Evolutionary conservation across 371 early-diverging fungal genomes (phyloP).

Genomic region (Dinochytrium kinnereticum): DNA sequence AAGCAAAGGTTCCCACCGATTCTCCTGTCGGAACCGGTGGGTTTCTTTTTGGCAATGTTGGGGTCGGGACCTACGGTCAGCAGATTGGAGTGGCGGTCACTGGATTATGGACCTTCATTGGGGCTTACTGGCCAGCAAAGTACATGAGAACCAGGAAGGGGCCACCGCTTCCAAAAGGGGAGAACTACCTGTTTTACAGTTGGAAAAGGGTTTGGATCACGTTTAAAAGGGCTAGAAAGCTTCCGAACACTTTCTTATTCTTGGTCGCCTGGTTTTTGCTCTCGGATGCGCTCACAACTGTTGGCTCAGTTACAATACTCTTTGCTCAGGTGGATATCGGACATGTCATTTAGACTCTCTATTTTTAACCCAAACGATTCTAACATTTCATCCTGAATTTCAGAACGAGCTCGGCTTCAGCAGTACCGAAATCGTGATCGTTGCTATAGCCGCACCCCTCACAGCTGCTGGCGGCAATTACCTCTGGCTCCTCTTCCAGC

Average conservation of each 20-base stretch:
- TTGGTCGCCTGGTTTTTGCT: constrained; percentile 51
- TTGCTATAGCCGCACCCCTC: constrained; percentile 35
- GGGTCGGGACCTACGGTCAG: constrained; percentile 21
- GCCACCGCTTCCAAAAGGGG: constrained; percentile 24
- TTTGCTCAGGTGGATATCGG: constrained; percentile 37
- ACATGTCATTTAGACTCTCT: not conserved
- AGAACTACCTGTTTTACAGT: constrained; percentile 23
- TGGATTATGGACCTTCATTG: constrained; percentile 24
- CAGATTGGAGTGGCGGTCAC: not conserved
- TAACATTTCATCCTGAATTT: constrained; percentile 12
- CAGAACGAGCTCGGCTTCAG: constrained; percentile 43
- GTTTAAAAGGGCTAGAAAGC: constrained; percentile 30
- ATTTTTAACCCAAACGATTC: not conserved
- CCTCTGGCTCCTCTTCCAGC: constrained; percentile 56
- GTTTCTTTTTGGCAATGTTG: constrained; percentile 7
- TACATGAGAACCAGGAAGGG: constrained; percentile 23
- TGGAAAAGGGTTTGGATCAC: constrained; percentile 31
- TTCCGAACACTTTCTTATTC: constrained; percentile 47
- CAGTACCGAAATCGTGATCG: constrained; percentile 33
- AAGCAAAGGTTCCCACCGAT: constrained; percentile 15
- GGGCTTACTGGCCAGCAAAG: constrained; percentile 18
- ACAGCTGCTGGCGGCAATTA: constrained; percentile 59
- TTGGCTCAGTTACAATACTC: constrained; percentile 50
- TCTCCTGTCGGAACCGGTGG: constrained; percentile 23
- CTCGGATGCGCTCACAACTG: constrained; percentile 48